Base-by-base conservation (phyloP, 1,139 yeast species). In the Entelexis paramagnoliae region DNA sequence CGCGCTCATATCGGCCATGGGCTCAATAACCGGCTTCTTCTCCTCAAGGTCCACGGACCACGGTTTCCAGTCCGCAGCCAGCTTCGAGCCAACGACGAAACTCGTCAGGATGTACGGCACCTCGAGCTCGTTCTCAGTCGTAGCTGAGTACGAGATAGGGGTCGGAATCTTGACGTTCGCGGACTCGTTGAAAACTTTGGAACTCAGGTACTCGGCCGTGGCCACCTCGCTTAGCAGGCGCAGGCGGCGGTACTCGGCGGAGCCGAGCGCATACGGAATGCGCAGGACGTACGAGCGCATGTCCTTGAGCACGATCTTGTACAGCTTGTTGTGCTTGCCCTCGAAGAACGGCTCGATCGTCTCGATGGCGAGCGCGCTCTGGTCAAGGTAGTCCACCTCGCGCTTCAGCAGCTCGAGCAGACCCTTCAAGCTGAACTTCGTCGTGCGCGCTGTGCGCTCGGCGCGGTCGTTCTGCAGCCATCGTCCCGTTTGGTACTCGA, bases 51-150 rank as follows among this genome's bases (percentile, higher is more conserved):
- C 81, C 47, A 70, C 68, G 40, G 75, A 71, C 64, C 85, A 76
- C 29, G 98, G 97, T 57, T 84, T 79, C 98, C 98, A 91, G 57
- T 79, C 73, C 62, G 78, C 83, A 95, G 89, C 89, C 59, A 89
- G 72, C 54, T 85, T 74, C 36, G 81, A 83, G 48, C 96, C 96
- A 44, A 78, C 81, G 55, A 85, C 73, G 62, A 70, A 79, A 65
- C 89, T 96, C 80, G 83, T 77, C 59, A 91, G 72, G 52, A 85
- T 80, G 65, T 80, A 91, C 45, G 95, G 95, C 45, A 79, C 68
- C 52, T 79, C 78, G 41, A 88, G 64, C 14, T 79, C 74, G 64
- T 88, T 89, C 46, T 75, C 66, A 34, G 74, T 69, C 51, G 79
- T 76, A 35, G 79, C 72, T 52, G 84, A 83, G 71, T 83, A 91